Evolutionary conservation across 2,329 filamentous ascomycete genomes (phyloP).

Genomic region (Aspergillus pseudonomiae): DNA sequence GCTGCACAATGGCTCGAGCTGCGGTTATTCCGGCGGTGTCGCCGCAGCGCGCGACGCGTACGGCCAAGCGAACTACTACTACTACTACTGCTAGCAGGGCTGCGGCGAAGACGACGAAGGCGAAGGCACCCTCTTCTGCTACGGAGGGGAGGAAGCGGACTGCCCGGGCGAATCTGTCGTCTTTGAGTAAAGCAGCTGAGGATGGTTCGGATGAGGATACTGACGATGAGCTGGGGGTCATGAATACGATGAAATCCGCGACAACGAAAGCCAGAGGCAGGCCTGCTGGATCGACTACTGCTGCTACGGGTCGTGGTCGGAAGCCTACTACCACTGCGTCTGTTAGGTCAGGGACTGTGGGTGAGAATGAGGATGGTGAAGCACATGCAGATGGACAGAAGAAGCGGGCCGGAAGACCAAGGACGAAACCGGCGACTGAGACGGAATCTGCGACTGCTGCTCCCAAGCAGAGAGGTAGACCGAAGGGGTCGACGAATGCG

Average conservation of each 20-base stretch:
- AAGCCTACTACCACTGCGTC: constrained; percentile 12
- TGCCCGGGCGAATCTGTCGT: constrained; percentile 10
- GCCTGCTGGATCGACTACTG: constrained; percentile 10
- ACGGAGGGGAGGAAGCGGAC: constrained; percentile 18
- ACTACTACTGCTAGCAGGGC: constrained; percentile 14
- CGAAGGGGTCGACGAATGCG: constrained; percentile 26
- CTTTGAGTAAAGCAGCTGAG: constrained; percentile 10
- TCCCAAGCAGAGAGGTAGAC: constrained; percentile 34
- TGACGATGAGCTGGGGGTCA: constrained; percentile 30
- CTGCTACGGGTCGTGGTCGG: constrained; percentile 14
- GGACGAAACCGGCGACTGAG: constrained; percentile 17
- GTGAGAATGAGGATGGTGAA: constrained; percentile 29
- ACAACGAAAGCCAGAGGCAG: constrained; percentile 16
- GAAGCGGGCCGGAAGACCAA: constrained; percentile 25
- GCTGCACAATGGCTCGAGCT: constrained; percentile 27
- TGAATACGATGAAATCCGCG: constrained; percentile 14
- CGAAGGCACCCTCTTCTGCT: constrained; percentile 14
- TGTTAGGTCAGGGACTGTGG: constrained; percentile 17
- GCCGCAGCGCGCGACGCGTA: constrained; percentile 25
- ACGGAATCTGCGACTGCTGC: constrained; percentile 11
- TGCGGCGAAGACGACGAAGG: constrained; percentile 17
- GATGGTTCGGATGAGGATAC: constrained; percentile 25
- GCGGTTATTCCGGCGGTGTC: constrained; percentile 28
- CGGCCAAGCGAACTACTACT: constrained; percentile 15
- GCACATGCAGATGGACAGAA: constrained; percentile 26